phyloP scores from a whole-genome alignment of 257 asterid genomes.

The Solanum sejunctum region DNA sequence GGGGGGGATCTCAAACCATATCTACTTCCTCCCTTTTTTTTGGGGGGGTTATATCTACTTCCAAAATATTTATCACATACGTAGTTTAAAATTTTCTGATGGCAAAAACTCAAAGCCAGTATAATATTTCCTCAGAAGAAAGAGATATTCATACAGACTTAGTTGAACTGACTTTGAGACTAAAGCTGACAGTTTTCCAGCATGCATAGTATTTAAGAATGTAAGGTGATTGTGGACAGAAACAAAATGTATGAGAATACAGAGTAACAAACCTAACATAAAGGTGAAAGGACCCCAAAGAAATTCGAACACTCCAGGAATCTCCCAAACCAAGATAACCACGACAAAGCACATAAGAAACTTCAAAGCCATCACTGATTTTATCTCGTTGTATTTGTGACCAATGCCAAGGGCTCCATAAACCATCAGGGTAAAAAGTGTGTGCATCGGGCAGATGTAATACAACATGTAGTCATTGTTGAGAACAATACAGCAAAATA shows the following conservation, averaged over 20 bases:
- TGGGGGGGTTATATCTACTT: not conserved
- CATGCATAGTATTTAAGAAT: not conserved
- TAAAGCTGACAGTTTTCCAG: not conserved
- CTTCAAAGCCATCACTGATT: slow-evolving; percentile 75
- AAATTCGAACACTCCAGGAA: slow-evolving; percentile 85
- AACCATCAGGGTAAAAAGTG: slow-evolving; percentile 94
- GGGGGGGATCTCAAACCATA: not conserved
- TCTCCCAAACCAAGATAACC: slow-evolving; percentile 90
- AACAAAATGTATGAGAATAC: not conserved
- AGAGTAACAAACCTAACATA: slow-evolving; percentile 49
- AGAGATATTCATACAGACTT: not conserved
- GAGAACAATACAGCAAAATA: slow-evolving; percentile 79
- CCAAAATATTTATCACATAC: not conserved
- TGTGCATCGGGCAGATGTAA: slow-evolving; percentile 98
- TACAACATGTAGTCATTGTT: slow-evolving; percentile 88
- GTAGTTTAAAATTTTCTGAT: not conserved
- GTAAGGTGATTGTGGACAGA: not conserved
- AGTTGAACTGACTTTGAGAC: not conserved
- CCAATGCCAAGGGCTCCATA: slow-evolving; percentile 98
- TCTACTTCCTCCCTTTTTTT: not conserved
- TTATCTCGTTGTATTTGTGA: slow-evolving; percentile 73
- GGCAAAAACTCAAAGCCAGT: not conserved
- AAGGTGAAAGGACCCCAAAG: slow-evolving; percentile 77
- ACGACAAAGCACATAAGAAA: slow-evolving; percentile 58
- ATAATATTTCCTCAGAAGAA: not conserved